phyloP scores from a whole-genome alignment of 1,284 basidiomycete species.

The Rhodotorula sp. region DNA sequence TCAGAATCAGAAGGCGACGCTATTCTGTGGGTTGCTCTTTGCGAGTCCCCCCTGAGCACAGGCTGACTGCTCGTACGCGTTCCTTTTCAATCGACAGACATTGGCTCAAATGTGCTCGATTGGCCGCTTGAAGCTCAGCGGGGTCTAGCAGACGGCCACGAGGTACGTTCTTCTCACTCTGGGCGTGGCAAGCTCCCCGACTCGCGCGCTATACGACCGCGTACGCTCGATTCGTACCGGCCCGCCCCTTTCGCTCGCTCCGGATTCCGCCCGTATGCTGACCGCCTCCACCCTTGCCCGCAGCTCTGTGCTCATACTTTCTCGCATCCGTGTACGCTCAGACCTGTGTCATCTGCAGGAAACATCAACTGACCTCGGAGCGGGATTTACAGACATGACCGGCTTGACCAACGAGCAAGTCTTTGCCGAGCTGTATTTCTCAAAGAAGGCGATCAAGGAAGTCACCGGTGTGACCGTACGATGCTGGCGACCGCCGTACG shows the following conservation, averaged over 20 bases:
- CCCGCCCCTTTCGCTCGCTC: not conserved
- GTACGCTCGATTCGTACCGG: too few species aligned
- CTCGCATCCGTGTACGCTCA: not conserved
- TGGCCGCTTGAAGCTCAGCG: slow-evolving; percentile 58
- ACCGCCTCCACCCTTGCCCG: slow-evolving; percentile 19
- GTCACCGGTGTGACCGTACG: slow-evolving; percentile 54
- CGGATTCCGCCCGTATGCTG: not conserved
- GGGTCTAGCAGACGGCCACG: slow-evolving; percentile 52
- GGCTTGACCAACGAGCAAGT: slow-evolving; percentile 55
- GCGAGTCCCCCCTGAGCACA: not conserved
- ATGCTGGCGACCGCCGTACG: slow-evolving; percentile 17
- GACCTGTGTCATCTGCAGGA: not conserved
- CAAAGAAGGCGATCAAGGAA: slow-evolving; percentile 55
- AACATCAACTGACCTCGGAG: slow-evolving; percentile 8
- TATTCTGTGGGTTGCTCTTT: slow-evolving; percentile 41
- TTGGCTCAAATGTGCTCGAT: slow-evolving; percentile 46
- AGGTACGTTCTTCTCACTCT: slow-evolving; percentile 29
- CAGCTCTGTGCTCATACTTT: not conserved
- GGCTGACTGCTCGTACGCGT: not conserved
- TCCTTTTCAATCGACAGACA: slow-evolving; percentile 1
- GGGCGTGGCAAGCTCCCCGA: not conserved
- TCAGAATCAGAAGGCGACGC: slow-evolving; percentile 56
- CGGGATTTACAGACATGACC: slow-evolving; percentile 48
- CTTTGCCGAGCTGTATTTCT: slow-evolving; percentile 60
- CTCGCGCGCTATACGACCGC: too few species aligned